phyloP scores from a whole-genome alignment of 2,329 filamentous ascomycete species.

The Exserohilum rostratum region DNA sequence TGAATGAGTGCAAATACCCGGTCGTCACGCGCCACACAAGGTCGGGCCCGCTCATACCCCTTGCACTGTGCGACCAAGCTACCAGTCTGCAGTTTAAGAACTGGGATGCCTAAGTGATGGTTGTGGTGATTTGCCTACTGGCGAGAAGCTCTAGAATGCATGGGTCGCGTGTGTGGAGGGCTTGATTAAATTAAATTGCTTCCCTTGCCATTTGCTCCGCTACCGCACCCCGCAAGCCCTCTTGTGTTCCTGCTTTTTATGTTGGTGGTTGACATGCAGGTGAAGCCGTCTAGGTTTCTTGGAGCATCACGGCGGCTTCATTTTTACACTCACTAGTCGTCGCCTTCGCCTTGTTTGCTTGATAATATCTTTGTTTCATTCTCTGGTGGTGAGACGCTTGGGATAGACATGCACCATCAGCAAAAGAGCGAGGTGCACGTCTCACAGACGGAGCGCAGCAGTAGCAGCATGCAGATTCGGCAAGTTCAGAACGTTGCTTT shows the following conservation, averaged over 20 bases:
- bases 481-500: constrained; percentile 54
- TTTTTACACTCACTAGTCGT: constrained; percentile 1
- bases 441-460: constrained; percentile 26
- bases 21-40: constrained; percentile 15
- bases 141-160: not conserved
- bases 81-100: constrained; percentile 7
- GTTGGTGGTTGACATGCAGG: constrained; percentile 3
- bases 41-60: constrained; percentile 1
- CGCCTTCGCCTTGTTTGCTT: not conserved
- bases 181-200: constrained; percentile 15
- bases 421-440: constrained; percentile 22
- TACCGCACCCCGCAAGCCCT: not conserved
- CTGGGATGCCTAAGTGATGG: constrained; percentile 1
- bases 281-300: constrained; percentile 4
- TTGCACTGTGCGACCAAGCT: constrained; percentile 10
- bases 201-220: constrained; percentile 1
- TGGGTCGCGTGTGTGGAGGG: constrained; percentile 11
- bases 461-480: constrained; percentile 31
- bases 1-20: constrained; percentile 17
- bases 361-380: not conserved
- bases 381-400: not conserved
- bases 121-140: not conserved
- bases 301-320: constrained; percentile 5
- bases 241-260: constrained; percentile 1
- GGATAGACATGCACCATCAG: constrained; percentile 14